phyloP scores from a whole-genome alignment of 2,329 filamentous ascomycete genomes.

The Anisogramma anomala region DNA sequence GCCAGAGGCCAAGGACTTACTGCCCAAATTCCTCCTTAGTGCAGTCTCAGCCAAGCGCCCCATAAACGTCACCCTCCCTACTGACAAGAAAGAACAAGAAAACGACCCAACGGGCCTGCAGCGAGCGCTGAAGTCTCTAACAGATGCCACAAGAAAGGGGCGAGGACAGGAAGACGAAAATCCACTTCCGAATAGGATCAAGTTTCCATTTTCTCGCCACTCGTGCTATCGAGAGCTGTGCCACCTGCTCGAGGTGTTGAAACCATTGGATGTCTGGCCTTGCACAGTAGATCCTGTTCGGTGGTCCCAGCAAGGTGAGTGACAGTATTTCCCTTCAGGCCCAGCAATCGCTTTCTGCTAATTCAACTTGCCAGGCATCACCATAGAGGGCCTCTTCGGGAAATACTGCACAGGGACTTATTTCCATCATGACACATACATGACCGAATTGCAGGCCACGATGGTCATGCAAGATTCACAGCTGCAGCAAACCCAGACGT shows the following conservation, averaged over 20 bases:
- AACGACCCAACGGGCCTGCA: conserved; percentile 8
- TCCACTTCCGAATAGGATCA: conserved; percentile 31
- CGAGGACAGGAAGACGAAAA: conserved; percentile 11
- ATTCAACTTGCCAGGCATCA: conserved; percentile 30
- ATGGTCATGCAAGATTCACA: neutral
- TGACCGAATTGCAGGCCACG: conserved; percentile 29
- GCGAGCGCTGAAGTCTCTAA: conserved; percentile 6
- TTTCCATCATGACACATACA: conserved; percentile 56
- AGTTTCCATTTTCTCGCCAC: conserved; percentile 80
- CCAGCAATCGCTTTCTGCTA: neutral
- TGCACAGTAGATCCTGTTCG: conserved; percentile 57
- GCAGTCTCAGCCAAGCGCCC: conserved; percentile 1
- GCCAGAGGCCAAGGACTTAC: conserved; percentile 15
- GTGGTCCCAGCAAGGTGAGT: conserved; percentile 46
- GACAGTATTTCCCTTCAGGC: neutral
- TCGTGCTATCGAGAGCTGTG: conserved; percentile 76
- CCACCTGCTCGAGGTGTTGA: conserved; percentile 54
- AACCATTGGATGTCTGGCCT: conserved; percentile 66
- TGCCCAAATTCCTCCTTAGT: conserved; percentile 2
- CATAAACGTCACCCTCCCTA: conserved; percentile 5
- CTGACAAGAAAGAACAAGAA: conserved; percentile 16
- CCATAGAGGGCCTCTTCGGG: conserved; percentile 62
- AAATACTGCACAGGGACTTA: conserved; percentile 46
- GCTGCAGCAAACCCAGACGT: conserved; percentile 4
- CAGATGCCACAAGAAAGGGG: neutral